Conservation (phyloP, 2,329 filamentous ascomycete species). For the Ophiostoma novo-ulmi region DNA sequence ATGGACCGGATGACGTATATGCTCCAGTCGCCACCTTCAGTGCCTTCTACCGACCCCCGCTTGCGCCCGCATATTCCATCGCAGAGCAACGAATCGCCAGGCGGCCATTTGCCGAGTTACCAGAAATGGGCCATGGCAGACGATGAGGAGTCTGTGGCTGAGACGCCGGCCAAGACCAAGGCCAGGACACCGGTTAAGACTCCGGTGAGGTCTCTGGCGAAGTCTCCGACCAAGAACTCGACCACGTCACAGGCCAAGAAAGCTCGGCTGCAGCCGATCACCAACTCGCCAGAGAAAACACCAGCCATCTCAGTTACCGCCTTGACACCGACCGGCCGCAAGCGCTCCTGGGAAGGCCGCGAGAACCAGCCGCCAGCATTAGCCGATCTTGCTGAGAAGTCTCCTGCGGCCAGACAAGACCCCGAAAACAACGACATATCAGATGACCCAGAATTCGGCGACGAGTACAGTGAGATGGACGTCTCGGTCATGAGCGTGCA, state of each 20-base stretch:
- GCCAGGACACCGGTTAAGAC: background rate
- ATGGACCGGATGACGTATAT: conserved; percentile 17
- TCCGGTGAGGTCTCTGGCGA: background rate
- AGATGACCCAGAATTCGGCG: background rate
- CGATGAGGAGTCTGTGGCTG: background rate
- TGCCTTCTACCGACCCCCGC: background rate
- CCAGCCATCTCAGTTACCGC: background rate
- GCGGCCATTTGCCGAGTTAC: too few species aligned
- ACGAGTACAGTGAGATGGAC: conserved; percentile 7
- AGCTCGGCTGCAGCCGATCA: background rate
- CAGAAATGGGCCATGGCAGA: background rate
- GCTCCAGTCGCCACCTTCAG: conserved; percentile 12
- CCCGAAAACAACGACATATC: background rate
- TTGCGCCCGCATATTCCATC: background rate
- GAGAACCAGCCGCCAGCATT: background rate
- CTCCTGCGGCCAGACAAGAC: background rate
- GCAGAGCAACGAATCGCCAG: background rate
- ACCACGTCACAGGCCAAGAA: background rate
- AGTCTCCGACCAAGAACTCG: background rate
- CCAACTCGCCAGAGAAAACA: background rate
- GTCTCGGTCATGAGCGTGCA: background rate
- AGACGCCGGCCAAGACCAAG: conserved; percentile 1
- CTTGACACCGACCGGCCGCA: background rate
- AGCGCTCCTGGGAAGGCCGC: background rate
- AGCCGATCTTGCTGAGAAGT: background rate